A percentile compares a stretch with the other conserved stretches of the same genome.
Conservation (phyloP, 2,329 filamentous ascomycete genomes). For the Xylariaceae sp. region DNA sequence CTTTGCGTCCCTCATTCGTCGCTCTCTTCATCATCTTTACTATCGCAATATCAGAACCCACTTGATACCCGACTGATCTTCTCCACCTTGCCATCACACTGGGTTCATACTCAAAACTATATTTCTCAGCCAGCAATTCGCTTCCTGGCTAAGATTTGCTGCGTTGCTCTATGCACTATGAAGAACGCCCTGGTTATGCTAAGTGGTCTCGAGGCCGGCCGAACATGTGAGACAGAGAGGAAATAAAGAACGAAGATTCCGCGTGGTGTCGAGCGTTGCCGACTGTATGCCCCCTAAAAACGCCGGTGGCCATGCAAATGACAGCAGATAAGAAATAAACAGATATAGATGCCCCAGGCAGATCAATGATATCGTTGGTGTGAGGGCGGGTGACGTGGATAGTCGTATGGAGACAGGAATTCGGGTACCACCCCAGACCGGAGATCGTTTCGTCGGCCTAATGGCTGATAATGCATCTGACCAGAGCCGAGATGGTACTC, state of each 20-base stretch:
- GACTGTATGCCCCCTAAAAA: conserved; percentile 26
- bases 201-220: conserved; percentile 7
- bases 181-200: conserved; percentile 25
- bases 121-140: background rate
- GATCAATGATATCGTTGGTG: conserved; percentile 19
- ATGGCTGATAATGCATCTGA: conserved; percentile 80
- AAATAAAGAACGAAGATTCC: conserved; percentile 18
- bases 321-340: conserved; percentile 7
- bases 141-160: too few species aligned
- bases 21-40: too few species aligned
- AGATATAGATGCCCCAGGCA: background rate
- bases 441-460: conserved; percentile 67
- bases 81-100: too few species aligned
- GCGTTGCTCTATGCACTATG: conserved; percentile 14
- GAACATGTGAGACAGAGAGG: background rate
- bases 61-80: too few species aligned
- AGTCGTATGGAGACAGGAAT: conserved; percentile 36
- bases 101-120: background rate
- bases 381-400: conserved; percentile 16
- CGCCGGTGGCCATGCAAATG: conserved; percentile 29
- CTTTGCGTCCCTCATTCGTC: too few species aligned
- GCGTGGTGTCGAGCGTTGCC: conserved; percentile 21
- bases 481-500: conserved; percentile 67
- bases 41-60: too few species aligned
- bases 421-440: conserved; percentile 71